Base-by-base conservation (phyloP, 1,139 yeast genomes). In the Geotrichum macrosporum region DNA sequence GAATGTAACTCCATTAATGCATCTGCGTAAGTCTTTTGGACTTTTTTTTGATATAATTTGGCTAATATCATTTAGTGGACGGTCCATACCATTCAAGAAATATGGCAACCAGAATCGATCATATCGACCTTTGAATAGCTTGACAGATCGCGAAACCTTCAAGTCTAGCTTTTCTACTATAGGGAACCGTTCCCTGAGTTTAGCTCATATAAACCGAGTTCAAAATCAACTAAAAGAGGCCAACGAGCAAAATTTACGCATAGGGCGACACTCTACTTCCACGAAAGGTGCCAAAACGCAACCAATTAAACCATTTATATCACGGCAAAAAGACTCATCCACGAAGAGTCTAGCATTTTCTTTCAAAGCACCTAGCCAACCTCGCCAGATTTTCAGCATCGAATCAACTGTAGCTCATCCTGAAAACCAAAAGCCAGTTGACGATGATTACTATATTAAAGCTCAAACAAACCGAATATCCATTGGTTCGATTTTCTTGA, bases 1-100 rank as follows among this genome's bases (percentile, higher is more conserved):
- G 41, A 37, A 10, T 37, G 5, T 26, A 37, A 22, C n/a, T 37
- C 41, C 2, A 26, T 37, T 24, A 15, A 21, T 33, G 9, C 6
- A 12, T 16, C 10, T 21, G 29, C 27, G 38, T 35, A 21, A 2
- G 38, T 35, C 6, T 31, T 6, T 8, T n/a, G 8, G 18, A n/a
- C n/a, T n/a, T n/a, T 31, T n/a, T 15, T 31, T 6, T 31, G 8
- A n/a, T 15, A n/a, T 31, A 6, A n/a, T 18, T 19, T 33, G 19
- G 19, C 18, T 33, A 33, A 19, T 10, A 9, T 33, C 8, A 33
- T 5, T 10, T 19, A 6, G 16, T 10, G n/a, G 6, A 6, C 34
- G n/a, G 5, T 6, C 12, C n/a, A 31, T 8, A 10, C 10, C 27
- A 6, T 10, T 8, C 10, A 31, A 31, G 3, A 33, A 33, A 33